A percentile compares a stretch with the other conserved stretches of the same genome.
These are phyloP conservation scores for Odonthalia washingtoniensis DNA, from an alignment of 31 red algal species.

Conservation along the genomic window DNA sequence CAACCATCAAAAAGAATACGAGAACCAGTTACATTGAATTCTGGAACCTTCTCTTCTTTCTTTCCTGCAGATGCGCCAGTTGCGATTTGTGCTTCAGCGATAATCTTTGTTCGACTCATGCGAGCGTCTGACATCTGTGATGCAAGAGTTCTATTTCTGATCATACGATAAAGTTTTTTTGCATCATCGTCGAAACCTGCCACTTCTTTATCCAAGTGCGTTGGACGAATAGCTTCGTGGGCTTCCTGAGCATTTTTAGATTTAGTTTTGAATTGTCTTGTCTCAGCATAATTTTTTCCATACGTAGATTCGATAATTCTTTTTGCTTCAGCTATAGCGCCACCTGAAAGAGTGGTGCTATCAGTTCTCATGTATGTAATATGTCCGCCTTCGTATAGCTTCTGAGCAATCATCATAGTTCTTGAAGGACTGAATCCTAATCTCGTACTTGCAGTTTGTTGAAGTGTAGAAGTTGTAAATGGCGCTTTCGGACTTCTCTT, in stretches of 20 bases:
- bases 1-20: slow-evolving; percentile 68
- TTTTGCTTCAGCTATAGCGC: slow-evolving; percentile 68
- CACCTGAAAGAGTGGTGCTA: slow-evolving; percentile 69
- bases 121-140: slow-evolving; percentile 87
- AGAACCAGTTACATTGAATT: slow-evolving; percentile 78
- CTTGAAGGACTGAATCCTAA: slow-evolving; percentile 74
- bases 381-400: slow-evolving; percentile 89
- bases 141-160: slow-evolving; percentile 86
- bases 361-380: slow-evolving; percentile 99
- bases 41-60: slow-evolving; percentile 6
- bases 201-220: slow-evolving; percentile 54
- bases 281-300: slow-evolving; percentile 62
- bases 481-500: slow-evolving; percentile 58
- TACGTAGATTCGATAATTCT: slow-evolving; percentile 51
- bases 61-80: not conserved
- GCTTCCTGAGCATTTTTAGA: slow-evolving; percentile 89
- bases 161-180: slow-evolving; percentile 76
- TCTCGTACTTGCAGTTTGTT: slow-evolving; percentile 80
- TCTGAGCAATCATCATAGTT: slow-evolving; percentile 92
- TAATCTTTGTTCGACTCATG: slow-evolving; percentile 65
- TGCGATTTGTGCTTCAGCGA: slow-evolving; percentile 24
- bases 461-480: slow-evolving; percentile 95
- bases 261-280: slow-evolving; percentile 40
- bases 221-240: slow-evolving; percentile 98
- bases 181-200: slow-evolving; percentile 41